These are phyloP conservation scores for Stipa capillata DNA, from an alignment of 176 grass and related monocot species.

Conservation along the genomic window DNA sequence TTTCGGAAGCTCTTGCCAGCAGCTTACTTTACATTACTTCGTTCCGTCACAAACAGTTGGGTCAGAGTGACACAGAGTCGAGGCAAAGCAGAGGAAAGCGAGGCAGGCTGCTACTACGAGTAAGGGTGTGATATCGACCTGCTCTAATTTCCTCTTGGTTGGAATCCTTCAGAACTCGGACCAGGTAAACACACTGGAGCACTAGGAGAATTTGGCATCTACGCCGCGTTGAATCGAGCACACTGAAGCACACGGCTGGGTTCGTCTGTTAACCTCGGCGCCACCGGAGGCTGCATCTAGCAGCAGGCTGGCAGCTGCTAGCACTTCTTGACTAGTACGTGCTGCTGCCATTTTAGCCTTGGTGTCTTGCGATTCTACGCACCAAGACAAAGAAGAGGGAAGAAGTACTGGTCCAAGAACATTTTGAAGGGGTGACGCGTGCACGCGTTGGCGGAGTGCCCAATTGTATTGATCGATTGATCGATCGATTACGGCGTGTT, in stretches of 20 bases:
- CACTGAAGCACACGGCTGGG: neutral
- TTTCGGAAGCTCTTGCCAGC: slow-evolving; percentile 29
- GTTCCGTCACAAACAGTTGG: neutral
- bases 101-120: neutral
- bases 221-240: slow-evolving; percentile 6
- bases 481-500: too few relatives aligned
- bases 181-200: slow-evolving; percentile 2
- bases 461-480: neutral
- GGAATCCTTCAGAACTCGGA: neutral
- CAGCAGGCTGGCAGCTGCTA: neutral
- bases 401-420: neutral
- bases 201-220: neutral
- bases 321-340: neutral
- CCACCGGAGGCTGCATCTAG: neutral
- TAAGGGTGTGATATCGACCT: neutral
- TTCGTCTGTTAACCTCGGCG: neutral
- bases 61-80: neutral
- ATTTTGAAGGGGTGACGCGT: neutral
- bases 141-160: neutral
- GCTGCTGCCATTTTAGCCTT: neutral
- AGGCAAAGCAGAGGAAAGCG: neutral
- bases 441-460: neutral
- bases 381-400: too few relatives aligned
- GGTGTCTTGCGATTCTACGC: neutral
- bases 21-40: neutral